Evolutionary conservation across 306 rosid genomes (phyloP).

Genomic region (Benincasa hispida): DNA sequence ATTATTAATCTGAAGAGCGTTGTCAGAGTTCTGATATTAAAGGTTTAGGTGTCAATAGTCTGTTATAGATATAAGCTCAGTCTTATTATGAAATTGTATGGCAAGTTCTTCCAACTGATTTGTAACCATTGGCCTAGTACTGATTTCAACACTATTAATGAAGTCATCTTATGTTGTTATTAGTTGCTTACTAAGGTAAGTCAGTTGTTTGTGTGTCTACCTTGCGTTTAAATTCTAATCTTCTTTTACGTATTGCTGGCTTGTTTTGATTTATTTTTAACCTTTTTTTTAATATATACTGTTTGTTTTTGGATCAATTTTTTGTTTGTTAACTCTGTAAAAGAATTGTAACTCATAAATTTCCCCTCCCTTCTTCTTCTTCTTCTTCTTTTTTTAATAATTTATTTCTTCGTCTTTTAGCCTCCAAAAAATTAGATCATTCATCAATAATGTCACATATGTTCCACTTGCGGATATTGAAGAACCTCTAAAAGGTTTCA

Average conservation of each 20-base stretch:
- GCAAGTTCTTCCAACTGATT: background rate
- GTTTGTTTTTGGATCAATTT: background rate
- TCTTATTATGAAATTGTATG: background rate
- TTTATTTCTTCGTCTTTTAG: too few relatives aligned
- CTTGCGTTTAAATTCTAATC: background rate
- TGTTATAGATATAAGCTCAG: background rate
- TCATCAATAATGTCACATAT: too few relatives aligned
- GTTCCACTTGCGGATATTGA: too few relatives aligned
- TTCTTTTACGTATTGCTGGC: background rate
- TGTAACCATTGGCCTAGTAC: background rate
- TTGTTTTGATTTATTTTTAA: background rate
- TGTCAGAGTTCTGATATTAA: background rate
- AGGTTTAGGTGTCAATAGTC: background rate
- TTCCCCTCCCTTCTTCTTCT: too few relatives aligned
- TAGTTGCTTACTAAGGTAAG: background rate
- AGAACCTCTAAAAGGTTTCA: constrained; percentile 57
- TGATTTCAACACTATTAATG: background rate
- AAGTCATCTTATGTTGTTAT: background rate
- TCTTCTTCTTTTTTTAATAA: too few relatives aligned
- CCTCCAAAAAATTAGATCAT: too few relatives aligned
- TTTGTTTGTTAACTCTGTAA: background rate
- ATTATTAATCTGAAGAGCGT: background rate
- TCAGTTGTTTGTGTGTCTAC: background rate
- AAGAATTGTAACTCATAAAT: constrained; percentile 8
- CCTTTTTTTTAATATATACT: background rate